Percentiles rank a stretch among this genome's conserved stretches.
These are phyloP conservation scores for Dittrichia graveolens DNA, from an alignment of 129 eudicot genomes.

Conservation along the genomic window DNA sequence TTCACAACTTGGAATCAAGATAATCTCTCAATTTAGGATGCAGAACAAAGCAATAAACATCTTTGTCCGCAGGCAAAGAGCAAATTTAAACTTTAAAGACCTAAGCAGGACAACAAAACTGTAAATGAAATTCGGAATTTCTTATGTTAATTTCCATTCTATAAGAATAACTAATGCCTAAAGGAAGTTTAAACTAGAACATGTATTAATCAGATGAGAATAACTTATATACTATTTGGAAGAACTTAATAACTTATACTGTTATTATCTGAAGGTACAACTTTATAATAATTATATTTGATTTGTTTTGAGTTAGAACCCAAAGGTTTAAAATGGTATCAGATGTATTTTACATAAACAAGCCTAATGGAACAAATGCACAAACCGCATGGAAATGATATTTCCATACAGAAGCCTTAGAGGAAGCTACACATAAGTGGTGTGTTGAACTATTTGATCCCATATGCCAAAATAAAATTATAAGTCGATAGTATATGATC, in stretches of 20 bases:
- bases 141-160: background rate
- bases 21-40: conserved; percentile 16
- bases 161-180: conserved; percentile 12
- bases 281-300: background rate
- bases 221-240: background rate
- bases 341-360: background rate
- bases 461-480: background rate
- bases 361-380: background rate
- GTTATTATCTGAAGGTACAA: background rate
- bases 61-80: background rate
- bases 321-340: background rate
- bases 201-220: background rate
- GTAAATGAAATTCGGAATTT: background rate
- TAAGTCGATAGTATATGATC: background rate
- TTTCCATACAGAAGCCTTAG: background rate
- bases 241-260: background rate
- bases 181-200: background rate
- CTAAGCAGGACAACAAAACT: background rate
- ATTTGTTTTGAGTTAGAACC: background rate
- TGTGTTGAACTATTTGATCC: background rate
- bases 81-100: background rate
- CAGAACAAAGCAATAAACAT: background rate
- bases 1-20: background rate
- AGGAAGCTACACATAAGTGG: background rate
- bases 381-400: background rate